Evolutionary conservation across 371 early-diverging fungal genomes (phyloP), one percentile per base, ranked within the genome.

Genomic region (Batkoa obscura): DNA sequence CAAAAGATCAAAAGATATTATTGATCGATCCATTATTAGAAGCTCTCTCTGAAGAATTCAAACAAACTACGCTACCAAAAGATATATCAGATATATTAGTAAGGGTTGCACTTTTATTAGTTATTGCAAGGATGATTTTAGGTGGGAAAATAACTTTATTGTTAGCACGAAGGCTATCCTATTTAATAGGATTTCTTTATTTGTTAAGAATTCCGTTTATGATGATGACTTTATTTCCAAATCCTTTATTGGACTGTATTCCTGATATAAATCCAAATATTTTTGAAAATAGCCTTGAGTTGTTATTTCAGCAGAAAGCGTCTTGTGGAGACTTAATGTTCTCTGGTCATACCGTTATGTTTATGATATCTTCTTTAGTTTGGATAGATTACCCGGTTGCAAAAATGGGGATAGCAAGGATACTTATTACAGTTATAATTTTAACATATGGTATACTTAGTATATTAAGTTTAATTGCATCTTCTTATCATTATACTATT

Each of bases 281-380:
- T 15, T 34, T 30, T 8, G 41, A 43, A 9, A 13, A 55, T 31
- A 43, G 43, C 13, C 30, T 55, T 9, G 9, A 43, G 30, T 12
- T 55, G 3, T 33, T 45, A 34, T 5, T 39, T 13, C 55, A 55
- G 30, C 10, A 32, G 10, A 39, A 43, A 12, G 6, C 4, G 13
- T 55, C 55, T 2, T 55, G 55, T 55, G 55, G 55, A 10, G 55
- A 55, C 15, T 8, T 55, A 13, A 17, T 55, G 33, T 55, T n/a
- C 31, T 55, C 55, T 5, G 55, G 55, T 9, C 55, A 55, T 30
- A 55, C 55, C 33, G 43, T 55, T 13, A 35, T 55, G 15, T 55
- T 38, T 33, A 23, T 43, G 15, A 34, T 34, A 12, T 4, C 43
- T 13, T 10, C 23, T 5, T 32, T 55, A 3, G 1, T 30, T 42